phyloP scores from a whole-genome alignment of 495 filamentous ascomycete genomes.

The Delitschia confertaspora region DNA sequence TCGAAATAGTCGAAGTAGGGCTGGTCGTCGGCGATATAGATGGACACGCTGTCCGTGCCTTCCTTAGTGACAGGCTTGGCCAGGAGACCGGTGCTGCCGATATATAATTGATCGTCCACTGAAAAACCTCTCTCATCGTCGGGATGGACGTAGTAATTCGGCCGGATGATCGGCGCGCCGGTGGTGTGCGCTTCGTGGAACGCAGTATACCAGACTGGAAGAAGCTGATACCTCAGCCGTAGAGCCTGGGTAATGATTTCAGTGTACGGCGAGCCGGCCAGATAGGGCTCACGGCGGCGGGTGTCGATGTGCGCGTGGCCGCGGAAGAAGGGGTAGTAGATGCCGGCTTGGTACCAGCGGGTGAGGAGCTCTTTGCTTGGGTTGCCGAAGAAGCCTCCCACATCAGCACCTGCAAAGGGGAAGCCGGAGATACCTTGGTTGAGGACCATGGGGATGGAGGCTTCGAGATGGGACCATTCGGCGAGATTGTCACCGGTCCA shows the following conservation, averaged over 20 bases:
- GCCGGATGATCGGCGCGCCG: conserved; percentile 79
- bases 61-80: conserved; percentile 78
- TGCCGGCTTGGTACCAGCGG: conserved; percentile 93
- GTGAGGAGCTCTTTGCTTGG: conserved; percentile 82
- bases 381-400: conserved; percentile 97
- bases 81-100: conserved; percentile 76
- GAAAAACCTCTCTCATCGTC: conserved; percentile 75
- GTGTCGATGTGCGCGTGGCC: conserved; percentile 97
- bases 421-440: conserved; percentile 86
- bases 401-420: conserved; percentile 91
- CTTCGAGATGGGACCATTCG: conserved; percentile 79
- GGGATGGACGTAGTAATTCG: conserved; percentile 86
- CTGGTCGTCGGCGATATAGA: conserved; percentile 80
- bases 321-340: conserved; percentile 98
- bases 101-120: conserved; percentile 88
- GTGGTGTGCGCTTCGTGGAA: conserved; percentile 80
- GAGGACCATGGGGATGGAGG: conserved; percentile 83
- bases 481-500: conserved; percentile 98
- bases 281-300: conserved; percentile 85
- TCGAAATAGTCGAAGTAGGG: conserved; percentile 93
- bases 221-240: conserved; percentile 76
- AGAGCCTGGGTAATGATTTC: conserved; percentile 80
- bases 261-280: conserved; percentile 74
- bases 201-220: conserved; percentile 94
- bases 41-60: conserved; percentile 58